Base-by-base conservation (phyloP, 2,329 filamentous ascomycete genomes). In the Chrysoporthe deuterocubensis region DNA sequence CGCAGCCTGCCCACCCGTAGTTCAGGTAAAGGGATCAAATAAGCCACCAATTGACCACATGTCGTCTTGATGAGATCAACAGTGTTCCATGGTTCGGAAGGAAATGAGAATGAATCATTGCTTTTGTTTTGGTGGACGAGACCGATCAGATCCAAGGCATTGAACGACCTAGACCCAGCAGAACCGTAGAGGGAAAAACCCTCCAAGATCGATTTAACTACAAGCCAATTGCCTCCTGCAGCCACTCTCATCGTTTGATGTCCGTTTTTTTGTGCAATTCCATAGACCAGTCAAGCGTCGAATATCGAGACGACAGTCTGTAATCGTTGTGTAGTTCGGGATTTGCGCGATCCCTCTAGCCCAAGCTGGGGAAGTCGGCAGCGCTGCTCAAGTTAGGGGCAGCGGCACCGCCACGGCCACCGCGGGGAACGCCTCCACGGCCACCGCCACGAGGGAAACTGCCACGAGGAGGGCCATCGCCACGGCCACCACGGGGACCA, bases 351-450 rank as follows among this genome's bases (percentile, higher is more conserved):
- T 46, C 26, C 14, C 42, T 61, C 40, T 67, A 57, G 56, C 85
- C 86, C 73, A 89, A 81, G 82, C 84, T 87, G 75, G 87, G 87
- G 84, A 89, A 89, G 71, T 85, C 85, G 72, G 78, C 80, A 82
- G 87, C 79, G 74, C 88, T 86, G 75, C 77, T 83, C 76, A 83
- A 83, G 82, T 88, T 87, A 81, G 79, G 72, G 73, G 79, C 77
- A 72, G 81, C 75, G 72, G 81, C 50, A 54, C 50, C 81, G 71
- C 82, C 81, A 72, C 82, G 81, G 72, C 81, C 78, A 69, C 80
- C 79, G 71, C 85, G 82, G 72, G 66, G 65, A 18, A 8, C 63
- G 50, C 83, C 81, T 71, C 82, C 81, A 67, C 83, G 80, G 62
- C 64, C 66, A 73, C 82, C 82, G 69, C 77, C 77, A 66, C 79